Evolutionary conservation across 441 rosid species (phyloP), one percentile per base, ranked within the genome.

Genomic region (Arabidopsis hybrid): DNA sequence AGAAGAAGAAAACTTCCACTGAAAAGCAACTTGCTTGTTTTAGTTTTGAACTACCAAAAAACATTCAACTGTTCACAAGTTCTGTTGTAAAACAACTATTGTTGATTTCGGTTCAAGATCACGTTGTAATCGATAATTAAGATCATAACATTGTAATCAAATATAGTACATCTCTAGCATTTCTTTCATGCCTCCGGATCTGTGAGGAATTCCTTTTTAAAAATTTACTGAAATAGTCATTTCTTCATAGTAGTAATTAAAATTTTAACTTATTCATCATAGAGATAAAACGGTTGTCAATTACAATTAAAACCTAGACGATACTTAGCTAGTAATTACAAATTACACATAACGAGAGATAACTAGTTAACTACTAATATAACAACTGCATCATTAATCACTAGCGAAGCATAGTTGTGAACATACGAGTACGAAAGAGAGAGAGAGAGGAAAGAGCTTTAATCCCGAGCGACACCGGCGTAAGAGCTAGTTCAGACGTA

Each of bases 401-500:
- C 72, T 60, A 61, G 59, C 74, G 52, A 70, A 60, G 60, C 50
- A 71, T 49, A 47, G 42, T 29, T 67, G 46, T n/a, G 45, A 45
- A 35, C 60, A 66, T 46, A 38, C 76, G 47, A 82, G 21, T 78
- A 18, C 42, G 78, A 26, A 38, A 36, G 61, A 67, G 45, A 42
- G 9, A 14, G 26, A 21, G 26, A 21, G 26, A 29, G 34, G 6
- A 26, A 35, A 67, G 34, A 50, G 26, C 7, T 47, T 59, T 77
- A 84, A 42, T 83, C 83, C 2, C 82, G 89, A 11, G 80, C 73
- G 38, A 84, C 79, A 47, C 80, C 77, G 35, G 84, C 65, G 83
- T 82, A 90, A 63, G 92, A 83, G 21, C 21, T 47, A 47, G 74
- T 88, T 90, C 74, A 94, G 88, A 81, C 88, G 80, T 12, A 95